Evolutionary conservation across 805 yeast species (phyloP).

Genomic region (Yamadazyma philogaea): DNA sequence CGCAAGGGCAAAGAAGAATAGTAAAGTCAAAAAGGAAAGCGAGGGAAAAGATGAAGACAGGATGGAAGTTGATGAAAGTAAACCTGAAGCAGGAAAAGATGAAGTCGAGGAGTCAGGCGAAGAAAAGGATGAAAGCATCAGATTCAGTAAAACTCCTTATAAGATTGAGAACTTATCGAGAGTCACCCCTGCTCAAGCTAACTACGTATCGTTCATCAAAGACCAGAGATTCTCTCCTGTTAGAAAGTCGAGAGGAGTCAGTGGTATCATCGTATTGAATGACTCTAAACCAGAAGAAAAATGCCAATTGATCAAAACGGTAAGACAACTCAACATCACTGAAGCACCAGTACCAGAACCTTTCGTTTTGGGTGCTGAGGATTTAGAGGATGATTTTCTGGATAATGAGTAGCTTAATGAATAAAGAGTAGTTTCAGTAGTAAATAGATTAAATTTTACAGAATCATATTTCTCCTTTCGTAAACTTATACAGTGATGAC

Average conservation of each 20-base stretch:
- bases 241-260: slow-evolving; percentile 64
- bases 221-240: slow-evolving; percentile 79
- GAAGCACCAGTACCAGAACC: slow-evolving; percentile 76
- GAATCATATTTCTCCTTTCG: no score
- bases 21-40: slow-evolving; percentile 46
- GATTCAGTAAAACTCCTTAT: slow-evolving; percentile 63
- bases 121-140: slow-evolving; percentile 39
- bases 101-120: slow-evolving; percentile 23
- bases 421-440: neutral
- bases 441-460: slow-evolving; percentile 1
- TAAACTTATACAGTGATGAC: no score
- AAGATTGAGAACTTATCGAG: slow-evolving; percentile 77
- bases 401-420: slow-evolving; percentile 11
- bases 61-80: slow-evolving; percentile 39
- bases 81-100: slow-evolving; percentile 17
- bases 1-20: slow-evolving; percentile 76
- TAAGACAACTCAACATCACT: slow-evolving; percentile 70
- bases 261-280: slow-evolving; percentile 69
- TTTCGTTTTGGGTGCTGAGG: slow-evolving; percentile 58
- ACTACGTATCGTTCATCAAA: slow-evolving; percentile 72
- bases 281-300: slow-evolving; percentile 64
- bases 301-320: slow-evolving; percentile 70
- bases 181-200: slow-evolving; percentile 85
- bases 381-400: slow-evolving; percentile 39
- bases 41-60: slow-evolving; percentile 39